phyloP scores from a whole-genome alignment of 2,329 filamentous ascomycete genomes.

The Paraconiothyrium sp. region DNA sequence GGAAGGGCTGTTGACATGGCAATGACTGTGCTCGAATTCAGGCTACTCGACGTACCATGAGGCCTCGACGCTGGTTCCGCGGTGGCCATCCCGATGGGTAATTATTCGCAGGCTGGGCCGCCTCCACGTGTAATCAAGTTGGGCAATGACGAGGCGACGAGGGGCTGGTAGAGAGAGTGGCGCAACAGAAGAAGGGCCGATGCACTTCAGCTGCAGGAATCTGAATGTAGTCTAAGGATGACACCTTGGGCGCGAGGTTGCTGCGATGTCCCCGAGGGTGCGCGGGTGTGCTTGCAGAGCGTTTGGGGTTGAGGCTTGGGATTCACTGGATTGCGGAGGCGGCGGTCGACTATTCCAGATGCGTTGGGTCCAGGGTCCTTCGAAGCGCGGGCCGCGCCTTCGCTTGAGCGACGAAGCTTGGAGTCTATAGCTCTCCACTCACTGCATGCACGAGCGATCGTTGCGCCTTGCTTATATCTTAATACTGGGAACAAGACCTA shows the following conservation, averaged over 20 bases:
- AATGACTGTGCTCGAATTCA: slow-evolving; percentile 34
- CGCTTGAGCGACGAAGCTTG: slow-evolving; percentile 4
- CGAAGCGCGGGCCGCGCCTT: slow-evolving; percentile 14
- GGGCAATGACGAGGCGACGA: slow-evolving; percentile 30
- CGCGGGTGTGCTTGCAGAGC: background rate
- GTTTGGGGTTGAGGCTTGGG: slow-evolving; percentile 16
- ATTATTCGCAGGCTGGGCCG: slow-evolving; percentile 28
- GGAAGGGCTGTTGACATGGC: slow-evolving; percentile 19
- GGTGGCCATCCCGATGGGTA: slow-evolving; percentile 52
- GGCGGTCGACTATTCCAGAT: slow-evolving; percentile 4
- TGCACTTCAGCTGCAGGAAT: slow-evolving; percentile 14
- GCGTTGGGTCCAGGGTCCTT: slow-evolving; percentile 11
- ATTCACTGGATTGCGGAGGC: slow-evolving; percentile 15
- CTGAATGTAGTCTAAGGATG: background rate
- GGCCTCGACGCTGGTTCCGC: slow-evolving; percentile 55
- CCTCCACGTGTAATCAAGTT: slow-evolving; percentile 33
- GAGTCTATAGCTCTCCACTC: background rate
- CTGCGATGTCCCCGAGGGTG: background rate
- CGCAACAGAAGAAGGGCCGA: slow-evolving; percentile 15
- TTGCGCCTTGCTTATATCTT: background rate
- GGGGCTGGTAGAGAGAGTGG: slow-evolving; percentile 12
- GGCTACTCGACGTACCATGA: slow-evolving; percentile 51
- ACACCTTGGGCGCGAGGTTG: background rate
- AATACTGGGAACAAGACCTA: background rate
- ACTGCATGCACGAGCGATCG: slow-evolving; percentile 12